phyloP scores from a whole-genome alignment of 2,329 filamentous ascomycete genomes.

The Pseudopyrenochaeta lycopersici region DNA sequence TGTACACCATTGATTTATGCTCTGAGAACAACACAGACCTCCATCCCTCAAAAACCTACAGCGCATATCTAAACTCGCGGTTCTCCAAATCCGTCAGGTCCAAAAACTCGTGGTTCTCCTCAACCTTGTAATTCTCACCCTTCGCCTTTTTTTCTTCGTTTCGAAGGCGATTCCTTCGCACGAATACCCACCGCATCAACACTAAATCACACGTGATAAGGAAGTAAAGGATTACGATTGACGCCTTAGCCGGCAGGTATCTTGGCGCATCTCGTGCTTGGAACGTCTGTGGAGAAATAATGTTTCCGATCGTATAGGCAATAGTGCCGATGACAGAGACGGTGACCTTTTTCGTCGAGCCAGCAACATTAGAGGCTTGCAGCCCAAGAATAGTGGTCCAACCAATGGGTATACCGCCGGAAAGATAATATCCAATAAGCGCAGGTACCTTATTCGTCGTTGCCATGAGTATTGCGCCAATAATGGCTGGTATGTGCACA shows the following conservation, averaged over 20 bases:
- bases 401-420: constrained; percentile 49
- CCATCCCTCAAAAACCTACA: too few species aligned
- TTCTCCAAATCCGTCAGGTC: constrained; percentile 29
- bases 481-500: constrained; percentile 25
- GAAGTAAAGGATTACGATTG: constrained; percentile 50
- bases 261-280: constrained; percentile 37
- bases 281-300: constrained; percentile 56
- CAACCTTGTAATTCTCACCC: constrained; percentile 16
- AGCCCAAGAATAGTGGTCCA: constrained; percentile 52
- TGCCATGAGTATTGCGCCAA: constrained; percentile 32
- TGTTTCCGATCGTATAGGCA: constrained; percentile 53
- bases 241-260: constrained; percentile 51
- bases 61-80: constrained; percentile 26
- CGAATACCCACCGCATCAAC: constrained; percentile 24
- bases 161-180: constrained; percentile 22
- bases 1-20: too few species aligned
- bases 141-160: constrained; percentile 14
- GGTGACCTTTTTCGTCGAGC: constrained; percentile 50
- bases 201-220: constrained; percentile 42
- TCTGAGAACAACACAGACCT: too few species aligned
- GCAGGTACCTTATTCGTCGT: constrained; percentile 20
- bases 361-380: constrained; percentile 42
- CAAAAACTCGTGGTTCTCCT: constrained; percentile 29
- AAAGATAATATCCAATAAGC: constrained; percentile 53
- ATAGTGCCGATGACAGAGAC: constrained; percentile 45